A percentile compares a stretch with the other conserved stretches of the same genome.
phyloP scores from a whole-genome alignment of 192 early-diverging fungal genomes.

The Obelidium mucronatum region DNA sequence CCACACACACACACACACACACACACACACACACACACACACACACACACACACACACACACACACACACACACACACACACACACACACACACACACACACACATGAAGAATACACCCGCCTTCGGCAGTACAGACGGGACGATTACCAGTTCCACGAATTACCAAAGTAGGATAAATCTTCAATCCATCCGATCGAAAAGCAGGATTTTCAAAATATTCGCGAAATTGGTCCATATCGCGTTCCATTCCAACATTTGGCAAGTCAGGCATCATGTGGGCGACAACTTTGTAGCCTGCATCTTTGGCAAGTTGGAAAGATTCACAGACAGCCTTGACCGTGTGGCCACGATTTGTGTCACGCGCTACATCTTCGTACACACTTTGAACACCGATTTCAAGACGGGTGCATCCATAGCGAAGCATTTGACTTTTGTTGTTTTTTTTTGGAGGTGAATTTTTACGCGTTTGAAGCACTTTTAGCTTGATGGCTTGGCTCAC shows the following conservation, averaged over 20 bases:
- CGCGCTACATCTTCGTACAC: slow-evolving; percentile 99
- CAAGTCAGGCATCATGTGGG: slow-evolving; percentile 99
- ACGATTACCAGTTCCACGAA: slow-evolving; percentile 97
- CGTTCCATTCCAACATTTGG: slow-evolving; percentile 99
- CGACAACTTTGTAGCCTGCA: slow-evolving; percentile 97
- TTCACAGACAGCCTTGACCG: slow-evolving; percentile 97
- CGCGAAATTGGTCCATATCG: slow-evolving; percentile 96
- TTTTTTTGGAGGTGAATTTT: no score
- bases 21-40: no score
- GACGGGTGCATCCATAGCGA: slow-evolving; percentile 95
- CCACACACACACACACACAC: no score
- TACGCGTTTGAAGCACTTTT: no score
- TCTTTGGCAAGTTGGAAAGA: slow-evolving; percentile 98
- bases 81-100: background rate
- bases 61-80: no score
- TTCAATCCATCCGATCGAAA: slow-evolving; percentile 98
- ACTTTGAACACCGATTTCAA: slow-evolving; percentile 99
- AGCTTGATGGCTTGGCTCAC: no score
- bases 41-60: no score
- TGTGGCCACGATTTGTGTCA: slow-evolving; percentile 98
- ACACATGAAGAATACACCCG: background rate
- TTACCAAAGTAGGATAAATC: slow-evolving; percentile 98
- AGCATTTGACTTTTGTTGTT: slow-evolving; percentile 99
- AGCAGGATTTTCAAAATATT: slow-evolving; percentile 97
- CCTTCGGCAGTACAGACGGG: background rate